Base-by-base conservation (phyloP, 352 stramenopile genomes). In the Globisporangium orthogonon region DNA sequence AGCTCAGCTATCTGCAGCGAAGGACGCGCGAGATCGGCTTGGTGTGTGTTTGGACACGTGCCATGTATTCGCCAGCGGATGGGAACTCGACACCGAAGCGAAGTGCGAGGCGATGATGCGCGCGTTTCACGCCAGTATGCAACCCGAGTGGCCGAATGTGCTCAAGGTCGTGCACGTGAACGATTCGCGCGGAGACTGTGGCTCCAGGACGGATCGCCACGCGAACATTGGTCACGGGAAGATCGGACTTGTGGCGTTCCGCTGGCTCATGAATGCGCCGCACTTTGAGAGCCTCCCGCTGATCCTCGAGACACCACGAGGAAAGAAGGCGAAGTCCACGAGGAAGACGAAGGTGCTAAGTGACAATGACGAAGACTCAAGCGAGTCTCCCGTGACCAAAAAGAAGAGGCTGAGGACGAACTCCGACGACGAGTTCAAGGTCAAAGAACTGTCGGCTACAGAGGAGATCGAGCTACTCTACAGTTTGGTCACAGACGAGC, bases 91-190 rank as follows among this genome's bases (percentile, higher is more conserved):
- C 11, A 70, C 59, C 11, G n/a, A 40, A 4, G 41, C 60, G 1
- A 50, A 63, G 2, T 78, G 71, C 48, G 67, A 82, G 14, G 44
- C 29, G 11, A 78, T 71, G 60, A 73, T 76, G 70, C 18, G 37
- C 13, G 46, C 47, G 5, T 79, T 82, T 23, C 15, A 75, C 45
- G 41, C 43, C 0, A 56, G 28, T 13, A 63, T 82, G 54, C 61
- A 69, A 5, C 23, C 53, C 1, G n/a, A 56, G 15, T 79, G 72
- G 68, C 33, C 33, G 0, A 13, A 63, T n/a, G 69, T 62, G 14
- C 63, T 82, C 48, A 76, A 77, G 35, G 67, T 75, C 29, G 31
- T 82, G 45, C 70, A 82, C 57, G 44, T 82, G 37, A 82, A 82
- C 54, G 73, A 79, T 54, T 78, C 70, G 4, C 74, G 75, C 50